These are phyloP conservation scores for Nakazawaea populi DNA, from an alignment of 805 yeast genomes.

Conservation along the genomic window DNA sequence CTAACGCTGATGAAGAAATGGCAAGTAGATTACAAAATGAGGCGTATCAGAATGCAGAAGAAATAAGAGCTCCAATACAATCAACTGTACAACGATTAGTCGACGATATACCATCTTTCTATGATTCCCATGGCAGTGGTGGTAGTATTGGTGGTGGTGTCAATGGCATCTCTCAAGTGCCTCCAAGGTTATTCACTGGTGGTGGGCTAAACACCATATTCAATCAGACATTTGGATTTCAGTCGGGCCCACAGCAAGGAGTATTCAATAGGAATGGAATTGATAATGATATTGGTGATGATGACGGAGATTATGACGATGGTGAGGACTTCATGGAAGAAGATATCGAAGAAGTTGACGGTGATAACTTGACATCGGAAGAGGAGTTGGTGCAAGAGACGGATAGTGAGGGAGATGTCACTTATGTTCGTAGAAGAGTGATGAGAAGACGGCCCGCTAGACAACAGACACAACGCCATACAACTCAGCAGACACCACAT, in stretches of 20 bases:
- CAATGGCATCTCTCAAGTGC: no score
- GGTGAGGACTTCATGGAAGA: conserved; percentile 18
- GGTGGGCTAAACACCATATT: conserved; percentile 45
- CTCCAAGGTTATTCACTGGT: conserved; percentile 14
- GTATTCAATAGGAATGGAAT: conserved; percentile 11
- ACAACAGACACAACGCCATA: conserved; percentile 27
- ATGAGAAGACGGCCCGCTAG: conserved; percentile 23
- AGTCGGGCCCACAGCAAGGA: background rate
- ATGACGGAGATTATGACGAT: conserved; percentile 28
- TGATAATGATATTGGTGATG: background rate
- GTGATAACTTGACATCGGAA: conserved; percentile 28
- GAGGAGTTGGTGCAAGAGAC: conserved; percentile 22
- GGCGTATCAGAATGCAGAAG: conserved; percentile 43
- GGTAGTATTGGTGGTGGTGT: no score
- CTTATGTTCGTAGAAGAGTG: conserved; percentile 15
- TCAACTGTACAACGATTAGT: conserved; percentile 75
- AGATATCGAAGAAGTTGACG: conserved; percentile 25
- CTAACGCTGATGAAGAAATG: conserved; percentile 34
- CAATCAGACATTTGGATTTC: conserved; percentile 38
- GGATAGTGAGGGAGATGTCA: conserved; percentile 19
- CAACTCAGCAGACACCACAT: conserved; percentile 27
- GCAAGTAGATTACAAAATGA: conserved; percentile 63
- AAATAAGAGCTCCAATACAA: conserved; percentile 73
- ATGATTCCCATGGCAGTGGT: background rate
- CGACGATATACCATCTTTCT: conserved; percentile 27